Conservation (phyloP, 129 eudicot species). For the Flaveria linearis region DNA sequence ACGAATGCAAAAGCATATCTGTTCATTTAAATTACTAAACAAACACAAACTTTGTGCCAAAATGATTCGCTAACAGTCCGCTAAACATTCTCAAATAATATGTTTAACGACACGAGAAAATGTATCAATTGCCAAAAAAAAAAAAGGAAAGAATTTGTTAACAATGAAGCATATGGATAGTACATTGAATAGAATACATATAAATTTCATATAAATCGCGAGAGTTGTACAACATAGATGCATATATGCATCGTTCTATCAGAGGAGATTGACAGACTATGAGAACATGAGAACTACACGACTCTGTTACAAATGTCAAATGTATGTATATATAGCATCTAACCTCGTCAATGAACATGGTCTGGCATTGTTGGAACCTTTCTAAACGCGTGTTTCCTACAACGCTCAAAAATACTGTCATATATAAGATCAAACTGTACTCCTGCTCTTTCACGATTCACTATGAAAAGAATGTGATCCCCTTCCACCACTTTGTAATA, state of each 20-base stretch:
- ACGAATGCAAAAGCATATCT: too few species aligned
- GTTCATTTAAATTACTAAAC: too few species aligned
- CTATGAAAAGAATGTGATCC: slow-evolving; percentile 86
- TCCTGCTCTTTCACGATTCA: slow-evolving; percentile 95
- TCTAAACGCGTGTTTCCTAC: slow-evolving; percentile 87
- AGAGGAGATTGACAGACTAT: not conserved
- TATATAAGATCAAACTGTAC: slow-evolving; percentile 91
- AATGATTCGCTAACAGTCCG: too few species aligned
- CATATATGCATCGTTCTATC: slow-evolving; percentile 29
- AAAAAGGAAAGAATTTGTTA: not conserved
- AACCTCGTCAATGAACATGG: slow-evolving; percentile 41
- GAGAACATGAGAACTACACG: not conserved
- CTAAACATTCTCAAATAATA: too few species aligned
- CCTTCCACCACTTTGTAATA: slow-evolving; percentile 92
- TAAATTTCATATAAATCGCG: slow-evolving; percentile 20
- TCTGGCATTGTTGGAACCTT: slow-evolving; percentile 75
- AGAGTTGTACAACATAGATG: slow-evolving; percentile 32
- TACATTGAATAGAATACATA: not conserved
- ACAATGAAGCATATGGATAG: slow-evolving; percentile 17
- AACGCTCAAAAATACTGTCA: slow-evolving; percentile 90
- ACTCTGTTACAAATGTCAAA: slow-evolving; percentile 15
- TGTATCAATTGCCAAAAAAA: not conserved
- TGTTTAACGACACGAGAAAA: not conserved
- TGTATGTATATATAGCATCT: not conserved
- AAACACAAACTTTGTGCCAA: too few species aligned